Conservation (phyloP, 352 stramenopile genomes). For the Phytophthora citrophthora region DNA sequence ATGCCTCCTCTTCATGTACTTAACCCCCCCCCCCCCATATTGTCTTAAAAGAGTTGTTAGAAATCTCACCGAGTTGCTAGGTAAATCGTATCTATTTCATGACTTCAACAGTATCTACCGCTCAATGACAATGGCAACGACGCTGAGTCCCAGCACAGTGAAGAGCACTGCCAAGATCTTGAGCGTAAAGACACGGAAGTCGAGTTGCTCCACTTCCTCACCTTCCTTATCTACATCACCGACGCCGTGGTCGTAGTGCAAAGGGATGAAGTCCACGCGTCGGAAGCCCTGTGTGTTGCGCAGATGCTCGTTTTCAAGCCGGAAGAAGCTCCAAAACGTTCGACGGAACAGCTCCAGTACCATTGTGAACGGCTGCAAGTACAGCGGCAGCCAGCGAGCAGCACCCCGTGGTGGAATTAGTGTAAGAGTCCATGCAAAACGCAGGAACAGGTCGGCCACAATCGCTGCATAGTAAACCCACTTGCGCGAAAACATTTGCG, state of each 20-base stretch:
- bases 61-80: too few relatives aligned
- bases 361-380: conserved; percentile 88
- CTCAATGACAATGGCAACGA: conserved; percentile 60
- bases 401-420: conserved; percentile 75
- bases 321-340: conserved; percentile 90
- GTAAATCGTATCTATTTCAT: conserved; percentile 1
- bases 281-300: conserved; percentile 88
- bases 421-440: conserved; percentile 85
- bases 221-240: conserved; percentile 55
- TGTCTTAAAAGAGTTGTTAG: too few relatives aligned
- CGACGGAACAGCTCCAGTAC: conserved; percentile 84
- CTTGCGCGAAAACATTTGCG: conserved; percentile 85
- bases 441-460: conserved; percentile 78
- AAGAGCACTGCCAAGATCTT: conserved; percentile 62
- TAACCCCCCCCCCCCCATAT: neutral
- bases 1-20: conserved; percentile 38
- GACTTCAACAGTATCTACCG: conserved; percentile 1
- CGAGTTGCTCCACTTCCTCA: conserved; percentile 46
- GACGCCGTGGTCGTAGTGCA: conserved; percentile 83
- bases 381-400: conserved; percentile 66
- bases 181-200: conserved; percentile 50
- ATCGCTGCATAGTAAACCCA: conserved; percentile 87
- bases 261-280: conserved; percentile 82
- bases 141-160: conserved; percentile 53
- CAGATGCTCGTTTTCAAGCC: conserved; percentile 86